phyloP scores from a whole-genome alignment of 257 asterid genomes.

The Linaria vulgaris region DNA sequence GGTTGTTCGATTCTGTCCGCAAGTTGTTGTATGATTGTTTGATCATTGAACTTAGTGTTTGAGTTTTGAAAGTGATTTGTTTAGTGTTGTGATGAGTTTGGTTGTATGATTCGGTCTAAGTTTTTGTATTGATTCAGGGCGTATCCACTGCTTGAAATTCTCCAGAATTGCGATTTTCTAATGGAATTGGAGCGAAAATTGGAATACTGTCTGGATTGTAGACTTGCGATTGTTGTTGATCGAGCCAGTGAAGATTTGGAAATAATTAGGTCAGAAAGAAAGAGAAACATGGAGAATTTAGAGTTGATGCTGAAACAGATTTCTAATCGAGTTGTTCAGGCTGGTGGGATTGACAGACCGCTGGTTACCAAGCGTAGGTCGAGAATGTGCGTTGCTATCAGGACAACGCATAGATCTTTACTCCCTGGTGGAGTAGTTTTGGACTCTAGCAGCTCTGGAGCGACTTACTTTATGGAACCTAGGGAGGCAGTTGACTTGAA shows the following conservation, averaged over 20 bases:
- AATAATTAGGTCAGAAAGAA: constrained; percentile 73
- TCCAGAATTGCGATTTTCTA: constrained; percentile 65
- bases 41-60: constrained; percentile 8
- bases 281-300: constrained; percentile 66
- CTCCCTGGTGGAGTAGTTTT: constrained; percentile 71
- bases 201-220: constrained; percentile 74
- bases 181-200: constrained; percentile 75
- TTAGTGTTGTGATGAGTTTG: constrained; percentile 23
- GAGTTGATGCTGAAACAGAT: constrained; percentile 65
- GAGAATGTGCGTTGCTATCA: constrained; percentile 80
- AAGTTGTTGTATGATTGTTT: not conserved
- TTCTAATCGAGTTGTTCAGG: constrained; percentile 60
- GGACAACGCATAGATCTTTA: constrained; percentile 64
- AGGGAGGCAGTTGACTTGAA: constrained; percentile 81
- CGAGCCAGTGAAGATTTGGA: constrained; percentile 94
- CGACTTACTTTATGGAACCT: constrained; percentile 91
- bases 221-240: constrained; percentile 58
- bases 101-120: constrained; percentile 30
- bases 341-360: constrained; percentile 81
- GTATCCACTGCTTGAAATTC: constrained; percentile 74
- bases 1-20: too few species aligned
- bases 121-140: constrained; percentile 50
- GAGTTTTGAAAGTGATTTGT: too few species aligned
- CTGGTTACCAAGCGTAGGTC: constrained; percentile 80
- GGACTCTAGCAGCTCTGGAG: constrained; percentile 84